Base-by-base conservation (phyloP, 2,329 filamentous ascomycete genomes). In the Ceratocystis huliohia region DNA sequence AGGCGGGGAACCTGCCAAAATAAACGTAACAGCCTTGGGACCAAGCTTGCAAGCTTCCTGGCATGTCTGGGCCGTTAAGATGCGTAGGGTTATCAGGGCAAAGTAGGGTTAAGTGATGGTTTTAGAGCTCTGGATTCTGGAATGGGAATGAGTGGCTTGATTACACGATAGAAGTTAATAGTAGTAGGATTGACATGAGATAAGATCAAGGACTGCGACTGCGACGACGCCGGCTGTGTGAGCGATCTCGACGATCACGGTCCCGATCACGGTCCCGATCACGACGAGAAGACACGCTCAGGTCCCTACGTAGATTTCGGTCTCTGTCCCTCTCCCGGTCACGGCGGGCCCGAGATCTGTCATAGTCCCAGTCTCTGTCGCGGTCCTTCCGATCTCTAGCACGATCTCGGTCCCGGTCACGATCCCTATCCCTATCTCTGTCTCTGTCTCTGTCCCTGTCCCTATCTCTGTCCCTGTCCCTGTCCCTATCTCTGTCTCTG, bases 381-480 rank as follows among this genome's bases (percentile, higher is more conserved):
- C 71, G 67, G 45, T 69, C 69, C 10, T 53, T 22, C 17, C 64
- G 59, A 30, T 68, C 67, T 20, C 64, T 30, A 13, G 46, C 64
- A 6, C 71, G 67, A 46, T 69, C 69, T 5, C 70, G 48, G 44
- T 69, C 70, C 3, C 71, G 30, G 48, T 71, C 68, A 3, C 65
- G 41, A 53, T 73, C 71, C 33, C 74, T 70, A 48, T 33, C 30
- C 48, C 30, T 25, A 25, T 74, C 74, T 3, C 74, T 69, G 62
- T 73, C 72, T 3, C 72, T 70, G 33, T 61, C 64, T 0, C 71
- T 68, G n/a, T 72, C 71, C 13, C 73, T 72, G 44, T 74, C 74
- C 1, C 74, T 72, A 17, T 74, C 74, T 2, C 74, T 69, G 62
- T 73, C 72, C 2, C 72, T 7, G 71, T 69, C n/a, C 1, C 71